Percentiles rank a stretch among this genome's conserved stretches.
Evolutionary conservation across 1,139 yeast species (phyloP).

Genomic region (Tardiomyces digboiensis): DNA sequence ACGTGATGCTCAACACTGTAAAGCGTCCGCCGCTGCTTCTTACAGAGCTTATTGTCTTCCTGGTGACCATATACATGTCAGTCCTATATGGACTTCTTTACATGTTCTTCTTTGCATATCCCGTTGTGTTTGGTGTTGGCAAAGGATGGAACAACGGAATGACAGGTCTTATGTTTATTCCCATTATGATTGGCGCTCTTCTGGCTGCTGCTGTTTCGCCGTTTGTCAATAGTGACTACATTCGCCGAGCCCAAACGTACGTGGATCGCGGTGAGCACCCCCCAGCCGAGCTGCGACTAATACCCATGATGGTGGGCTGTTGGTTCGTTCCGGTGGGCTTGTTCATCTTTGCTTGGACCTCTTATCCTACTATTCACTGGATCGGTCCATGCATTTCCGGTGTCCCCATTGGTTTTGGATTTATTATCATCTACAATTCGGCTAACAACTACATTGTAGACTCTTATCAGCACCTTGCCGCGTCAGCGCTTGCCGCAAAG

Average conservation of each 20-base stretch:
- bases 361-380: slow-evolving; percentile 42
- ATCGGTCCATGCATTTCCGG: slow-evolving; percentile 81
- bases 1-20: slow-evolving; percentile 42
- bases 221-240: slow-evolving; percentile 50
- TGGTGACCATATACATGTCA: slow-evolving; percentile 79
- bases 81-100: slow-evolving; percentile 80
- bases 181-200: slow-evolving; percentile 59
- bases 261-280: slow-evolving; percentile 45
- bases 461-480: slow-evolving; percentile 56
- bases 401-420: slow-evolving; percentile 42
- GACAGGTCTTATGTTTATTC: slow-evolving; percentile 73
- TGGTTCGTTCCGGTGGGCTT: slow-evolving; percentile 52
- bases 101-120: slow-evolving; percentile 86
- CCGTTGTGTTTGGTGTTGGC: slow-evolving; percentile 55
- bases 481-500: slow-evolving; percentile 84
- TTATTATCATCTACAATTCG: slow-evolving; percentile 49
- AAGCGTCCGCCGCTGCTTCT: slow-evolving; percentile 67
- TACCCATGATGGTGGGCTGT: slow-evolving; percentile 40
- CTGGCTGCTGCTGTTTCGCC: slow-evolving; percentile 45
- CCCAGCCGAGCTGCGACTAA: slow-evolving; percentile 76
- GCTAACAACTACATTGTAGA: slow-evolving; percentile 63
- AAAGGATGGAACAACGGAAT: slow-evolving; percentile 59
- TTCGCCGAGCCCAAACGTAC: slow-evolving; percentile 40
- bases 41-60: slow-evolving; percentile 72
- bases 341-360: slow-evolving; percentile 69